Conservation (phyloP, 192 early-diverging fungal species). For the Gamsiella multidivaricata region DNA sequence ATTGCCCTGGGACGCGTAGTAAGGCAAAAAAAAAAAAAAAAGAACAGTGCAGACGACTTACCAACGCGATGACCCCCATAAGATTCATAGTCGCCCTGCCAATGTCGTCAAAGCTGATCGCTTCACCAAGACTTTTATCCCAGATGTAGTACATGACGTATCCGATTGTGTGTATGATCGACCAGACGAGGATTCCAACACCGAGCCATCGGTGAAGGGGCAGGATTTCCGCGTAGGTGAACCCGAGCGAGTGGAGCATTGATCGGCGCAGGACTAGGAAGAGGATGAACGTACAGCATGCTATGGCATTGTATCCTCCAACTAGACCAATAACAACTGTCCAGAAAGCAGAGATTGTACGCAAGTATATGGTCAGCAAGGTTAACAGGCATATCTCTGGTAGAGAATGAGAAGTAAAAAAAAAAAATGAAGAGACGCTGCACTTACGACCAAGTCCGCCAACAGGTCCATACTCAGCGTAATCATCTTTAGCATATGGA, state of each 20-base stretch:
- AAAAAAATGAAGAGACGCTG: background rate
- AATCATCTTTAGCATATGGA: background rate
- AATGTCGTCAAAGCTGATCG: conserved; percentile 36
- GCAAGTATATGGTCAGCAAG: too few species aligned
- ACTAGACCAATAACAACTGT: conserved; percentile 25
- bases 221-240: conserved; percentile 44
- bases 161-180: conserved; percentile 34
- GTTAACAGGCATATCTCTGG: background rate
- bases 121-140: background rate
- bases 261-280: conserved; percentile 42
- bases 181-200: conserved; percentile 40
- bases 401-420: background rate
- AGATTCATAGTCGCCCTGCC: conserved; percentile 45
- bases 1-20: too few species aligned
- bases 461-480: background rate
- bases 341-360: too few species aligned
- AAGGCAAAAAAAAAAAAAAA: background rate
- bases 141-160: conserved; percentile 36
- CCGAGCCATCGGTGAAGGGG: conserved; percentile 53
- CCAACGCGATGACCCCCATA: conserved; percentile 37
- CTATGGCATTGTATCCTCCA: conserved; percentile 28
- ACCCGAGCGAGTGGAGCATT: conserved; percentile 50
- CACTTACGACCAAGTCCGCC: conserved; percentile 32
- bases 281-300: conserved; percentile 24
- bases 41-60: conserved; percentile 5